Conservation (phyloP, 2,329 filamentous ascomycete genomes). For the Fusarium sp. region DNA sequence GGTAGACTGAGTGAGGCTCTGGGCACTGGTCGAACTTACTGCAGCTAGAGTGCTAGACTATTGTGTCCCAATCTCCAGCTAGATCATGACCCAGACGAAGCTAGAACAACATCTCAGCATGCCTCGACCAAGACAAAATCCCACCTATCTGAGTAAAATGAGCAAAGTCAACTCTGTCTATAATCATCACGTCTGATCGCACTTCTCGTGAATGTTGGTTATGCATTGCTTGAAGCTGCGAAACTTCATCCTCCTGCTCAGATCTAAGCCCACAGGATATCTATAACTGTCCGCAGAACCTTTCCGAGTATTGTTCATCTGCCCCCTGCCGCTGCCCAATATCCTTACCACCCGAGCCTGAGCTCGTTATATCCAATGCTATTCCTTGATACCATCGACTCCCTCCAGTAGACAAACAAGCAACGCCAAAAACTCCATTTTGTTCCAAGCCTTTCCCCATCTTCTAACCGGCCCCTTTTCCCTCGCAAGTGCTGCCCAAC, state of each 20-base stretch:
- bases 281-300: constrained; percentile 36
- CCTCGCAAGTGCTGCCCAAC: neutral
- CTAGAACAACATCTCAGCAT: constrained; percentile 1
- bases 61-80: neutral
- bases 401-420: constrained; percentile 20
- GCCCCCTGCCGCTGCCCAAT: neutral
- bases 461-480: constrained; percentile 8
- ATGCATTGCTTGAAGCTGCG: constrained; percentile 37
- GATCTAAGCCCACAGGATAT: constrained; percentile 38
- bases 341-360: neutral
- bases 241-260: constrained; percentile 36
- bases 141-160: neutral
- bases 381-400: constrained; percentile 12
- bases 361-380: constrained; percentile 20
- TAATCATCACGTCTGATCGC: neutral
- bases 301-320: constrained; percentile 15
- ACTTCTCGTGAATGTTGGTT: constrained; percentile 19
- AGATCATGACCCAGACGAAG: neutral
- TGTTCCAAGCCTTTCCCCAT: constrained; percentile 1
- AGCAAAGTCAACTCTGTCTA: neutral
- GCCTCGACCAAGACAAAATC: neutral
- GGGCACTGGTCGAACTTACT: neutral
- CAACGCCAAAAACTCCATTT: constrained; percentile 34
- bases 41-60: neutral
- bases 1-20: neutral